Percentiles rank a stretch among this genome's conserved stretches.
Conservation (phyloP, 2,329 filamentous ascomycete species). For the Davidsoniella virescens region DNA sequence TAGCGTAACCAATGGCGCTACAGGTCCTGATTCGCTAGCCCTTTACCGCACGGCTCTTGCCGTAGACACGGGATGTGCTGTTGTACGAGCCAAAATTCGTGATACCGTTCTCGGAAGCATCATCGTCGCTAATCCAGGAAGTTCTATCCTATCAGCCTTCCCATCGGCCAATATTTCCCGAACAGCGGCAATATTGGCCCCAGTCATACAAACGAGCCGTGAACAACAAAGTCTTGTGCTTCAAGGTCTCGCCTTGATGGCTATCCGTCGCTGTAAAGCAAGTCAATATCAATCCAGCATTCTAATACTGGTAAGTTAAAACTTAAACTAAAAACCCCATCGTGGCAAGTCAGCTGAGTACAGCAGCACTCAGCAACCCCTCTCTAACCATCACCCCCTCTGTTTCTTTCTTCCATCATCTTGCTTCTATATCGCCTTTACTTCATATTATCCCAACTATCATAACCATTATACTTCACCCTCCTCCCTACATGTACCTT, state of each 20-base stretch:
- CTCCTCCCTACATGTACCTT: too few relatives aligned
- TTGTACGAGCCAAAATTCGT: slow-evolving; percentile 64
- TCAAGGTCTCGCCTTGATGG: slow-evolving; percentile 66
- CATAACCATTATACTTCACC: too few relatives aligned
- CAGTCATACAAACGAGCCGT: slow-evolving; percentile 49
- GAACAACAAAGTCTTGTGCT: slow-evolving; percentile 52
- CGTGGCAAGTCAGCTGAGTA: too few relatives aligned
- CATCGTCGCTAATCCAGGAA: slow-evolving; percentile 14
- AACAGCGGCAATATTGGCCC: slow-evolving; percentile 66
- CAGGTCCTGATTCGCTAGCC: slow-evolving; percentile 61
- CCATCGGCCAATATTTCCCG: slow-evolving; percentile 13
- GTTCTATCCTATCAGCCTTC: background rate
- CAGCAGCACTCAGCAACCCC: too few relatives aligned
- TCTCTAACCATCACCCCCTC: too few relatives aligned
- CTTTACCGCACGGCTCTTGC: slow-evolving; percentile 63
- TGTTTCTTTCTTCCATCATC: too few relatives aligned
- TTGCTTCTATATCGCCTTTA: too few relatives aligned
- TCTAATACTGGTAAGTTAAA: too few relatives aligned
- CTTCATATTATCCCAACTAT: too few relatives aligned
- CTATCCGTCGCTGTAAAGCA: slow-evolving; percentile 65
- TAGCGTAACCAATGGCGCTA: slow-evolving; percentile 51
- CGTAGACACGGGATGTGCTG: slow-evolving; percentile 56
- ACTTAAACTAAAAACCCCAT: too few relatives aligned
- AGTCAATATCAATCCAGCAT: slow-evolving; percentile 34
- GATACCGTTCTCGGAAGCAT: slow-evolving; percentile 30